A percentile compares a stretch with the other conserved stretches of the same genome.
phyloP scores from a whole-genome alignment of 371 early-diverging fungal species.

The Smittium culicis region DNA sequence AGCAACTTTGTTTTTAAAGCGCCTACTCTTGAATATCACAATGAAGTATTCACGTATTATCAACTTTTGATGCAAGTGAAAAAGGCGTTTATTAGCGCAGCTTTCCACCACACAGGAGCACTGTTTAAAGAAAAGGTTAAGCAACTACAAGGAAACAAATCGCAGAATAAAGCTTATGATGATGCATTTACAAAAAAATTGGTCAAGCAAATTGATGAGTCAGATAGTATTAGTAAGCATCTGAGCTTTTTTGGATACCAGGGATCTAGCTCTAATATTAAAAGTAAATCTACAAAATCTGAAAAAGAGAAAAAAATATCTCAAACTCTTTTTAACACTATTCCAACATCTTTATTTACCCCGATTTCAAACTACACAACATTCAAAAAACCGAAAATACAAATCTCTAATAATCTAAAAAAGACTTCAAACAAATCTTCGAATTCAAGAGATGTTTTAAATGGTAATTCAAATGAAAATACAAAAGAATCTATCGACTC shows the following conservation, averaged over 20 bases:
- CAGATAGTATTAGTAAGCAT: neutral
- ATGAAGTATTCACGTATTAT: slow-evolving; percentile 52
- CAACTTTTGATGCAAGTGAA: slow-evolving; percentile 47
- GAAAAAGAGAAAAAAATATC: neutral
- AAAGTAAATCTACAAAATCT: neutral
- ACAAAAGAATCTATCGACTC: no score
- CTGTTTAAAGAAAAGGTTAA: slow-evolving; percentile 48
- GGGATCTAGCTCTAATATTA: neutral
- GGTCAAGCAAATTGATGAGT: slow-evolving; percentile 10
- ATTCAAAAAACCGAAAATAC: neutral
- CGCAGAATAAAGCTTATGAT: slow-evolving; percentile 22
- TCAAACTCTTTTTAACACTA: neutral
- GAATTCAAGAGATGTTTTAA: neutral
- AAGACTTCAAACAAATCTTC: no score
- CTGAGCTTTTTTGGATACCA: neutral
- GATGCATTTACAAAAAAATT: slow-evolving; percentile 7
- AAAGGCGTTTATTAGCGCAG: slow-evolving; percentile 45
- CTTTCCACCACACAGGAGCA: slow-evolving; percentile 46
- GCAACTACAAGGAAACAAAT: slow-evolving; percentile 29
- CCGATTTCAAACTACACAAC: neutral
- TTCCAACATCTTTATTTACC: neutral
- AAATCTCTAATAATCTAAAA: neutral
- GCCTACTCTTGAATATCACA: slow-evolving; percentile 52
- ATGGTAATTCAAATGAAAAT: no score
- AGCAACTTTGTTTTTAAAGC: slow-evolving; percentile 45